Evolutionary conservation across 2,329 filamentous ascomycete genomes (phyloP).

Genomic region (Fusarium floridanum): DNA sequence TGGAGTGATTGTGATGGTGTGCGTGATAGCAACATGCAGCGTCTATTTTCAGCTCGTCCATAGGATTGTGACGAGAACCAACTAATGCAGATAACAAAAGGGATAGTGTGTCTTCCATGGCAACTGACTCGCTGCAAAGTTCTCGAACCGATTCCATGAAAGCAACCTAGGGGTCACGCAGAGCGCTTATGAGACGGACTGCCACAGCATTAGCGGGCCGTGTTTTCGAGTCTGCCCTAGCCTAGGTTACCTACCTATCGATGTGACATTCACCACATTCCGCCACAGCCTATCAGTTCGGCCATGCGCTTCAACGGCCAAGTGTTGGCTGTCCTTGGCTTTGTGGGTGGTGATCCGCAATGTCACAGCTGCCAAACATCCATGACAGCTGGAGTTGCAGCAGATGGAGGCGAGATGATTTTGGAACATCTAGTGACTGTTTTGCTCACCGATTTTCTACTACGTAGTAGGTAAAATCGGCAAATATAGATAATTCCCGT

Average conservation of each 20-base stretch:
- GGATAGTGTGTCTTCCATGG: neutral
- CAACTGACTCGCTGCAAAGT: conserved; percentile 12
- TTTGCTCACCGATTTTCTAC: neutral
- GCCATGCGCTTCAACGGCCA: neutral
- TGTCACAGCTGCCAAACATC: conserved; percentile 26
- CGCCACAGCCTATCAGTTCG: conserved; percentile 1
- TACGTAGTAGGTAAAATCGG: neutral
- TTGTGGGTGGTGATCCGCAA: conserved; percentile 9
- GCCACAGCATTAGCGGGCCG: conserved; percentile 16
- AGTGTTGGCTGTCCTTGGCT: conserved; percentile 19
- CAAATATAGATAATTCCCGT: neutral
- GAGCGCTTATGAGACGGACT: conserved; percentile 23
- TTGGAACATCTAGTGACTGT: neutral
- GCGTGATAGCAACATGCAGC: neutral
- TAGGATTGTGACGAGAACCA: neutral
- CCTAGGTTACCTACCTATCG: neutral
- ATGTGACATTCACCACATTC: conserved; percentile 19
- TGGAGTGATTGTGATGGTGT: neutral
- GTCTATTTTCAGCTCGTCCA: neutral
- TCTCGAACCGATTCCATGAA: neutral
- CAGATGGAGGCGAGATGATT: conserved; percentile 8
- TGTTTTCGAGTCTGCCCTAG: conserved; percentile 10
- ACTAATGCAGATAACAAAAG: neutral
- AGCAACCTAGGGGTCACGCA: neutral
- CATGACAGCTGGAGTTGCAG: conserved; percentile 19